Evolutionary conservation across 2,329 filamentous ascomycete species (phyloP), one percentile per base, ranked within the genome.

Genomic region (Trichoderma sp.): DNA sequence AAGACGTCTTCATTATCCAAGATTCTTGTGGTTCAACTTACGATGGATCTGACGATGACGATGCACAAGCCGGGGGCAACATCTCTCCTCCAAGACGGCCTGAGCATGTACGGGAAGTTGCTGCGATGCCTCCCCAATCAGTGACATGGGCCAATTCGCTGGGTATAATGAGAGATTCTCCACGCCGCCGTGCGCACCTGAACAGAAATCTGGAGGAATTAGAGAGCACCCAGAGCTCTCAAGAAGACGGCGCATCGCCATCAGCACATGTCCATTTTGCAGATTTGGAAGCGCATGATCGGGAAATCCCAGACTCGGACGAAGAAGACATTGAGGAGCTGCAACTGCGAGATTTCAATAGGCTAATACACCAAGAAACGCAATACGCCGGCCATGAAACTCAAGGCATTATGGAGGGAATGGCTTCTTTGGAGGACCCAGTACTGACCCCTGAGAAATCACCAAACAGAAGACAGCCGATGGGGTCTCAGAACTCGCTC

Each of bases 291-390:
- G 37, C 24, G 10, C 27, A 69, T 27, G 37, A 69, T 6, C 40
- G 52, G 21, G 83, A 85, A 68, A 85, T 87, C 35, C 83, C 84
- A 0, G 85, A 87, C 70, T 85, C 84, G 1, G 85, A 86, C 47
- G 83, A 82, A 13, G 83, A 82, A 14, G 83, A 84, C 0, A 73
- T 75, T 2, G 74, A 75, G 19, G 76, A 73, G 6, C 31, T 68
- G 16, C 27, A 61, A 19, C 1, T 37, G 40, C 21, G 31, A 1
- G 67, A 72, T n/a, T 71, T n/a, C 19, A 43, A 70, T n/a, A 19
- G 27, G 24, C 21, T 43, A n/a, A 62, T 73, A 6, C 70, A 40
- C 2, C 72, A 73, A 10, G 73, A 72, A 8, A 70, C 65, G 4
- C 75, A 79, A 71, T 43, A 74, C 24, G 73, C 74, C 7, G 78